phyloP scores from a whole-genome alignment of 495 filamentous ascomycete species.

The Neurospora sp. region DNA sequence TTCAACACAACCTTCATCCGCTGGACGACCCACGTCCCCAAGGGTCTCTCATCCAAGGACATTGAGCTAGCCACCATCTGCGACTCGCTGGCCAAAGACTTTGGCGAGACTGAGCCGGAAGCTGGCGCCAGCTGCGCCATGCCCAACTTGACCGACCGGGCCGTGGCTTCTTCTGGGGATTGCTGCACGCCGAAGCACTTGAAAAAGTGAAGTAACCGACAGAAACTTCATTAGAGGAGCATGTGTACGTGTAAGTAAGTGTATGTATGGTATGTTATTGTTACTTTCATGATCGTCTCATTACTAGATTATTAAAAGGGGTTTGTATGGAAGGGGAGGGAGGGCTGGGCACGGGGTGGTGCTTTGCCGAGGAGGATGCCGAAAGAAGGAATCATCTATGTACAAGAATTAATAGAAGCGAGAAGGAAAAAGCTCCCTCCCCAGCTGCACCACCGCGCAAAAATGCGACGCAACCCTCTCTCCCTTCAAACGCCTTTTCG shows the following conservation, averaged over 20 bases:
- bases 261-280: background rate
- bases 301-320: conserved; percentile 2
- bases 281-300: conserved; percentile 3
- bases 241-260: background rate
- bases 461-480: background rate
- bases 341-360: background rate
- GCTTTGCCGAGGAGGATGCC: background rate
- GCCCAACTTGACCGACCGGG: conserved; percentile 25
- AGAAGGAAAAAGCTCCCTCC: background rate
- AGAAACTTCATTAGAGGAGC: background rate
- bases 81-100: conserved; percentile 44
- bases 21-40: conserved; percentile 67
- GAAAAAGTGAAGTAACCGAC: background rate
- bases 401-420: conserved; percentile 1
- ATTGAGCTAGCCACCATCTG: conserved; percentile 54
- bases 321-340: background rate
- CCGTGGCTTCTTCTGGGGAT: conserved; percentile 27
- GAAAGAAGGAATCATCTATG: background rate
- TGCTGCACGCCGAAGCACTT: conserved; percentile 35
- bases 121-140: background rate
- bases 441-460: background rate
- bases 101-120: conserved; percentile 33
- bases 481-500: background rate
- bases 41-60: conserved; percentile 61
- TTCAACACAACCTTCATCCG: conserved; percentile 52